phyloP scores from a whole-genome alignment of 169 alveolate species.

The Plasmodium falciparum region DNA sequence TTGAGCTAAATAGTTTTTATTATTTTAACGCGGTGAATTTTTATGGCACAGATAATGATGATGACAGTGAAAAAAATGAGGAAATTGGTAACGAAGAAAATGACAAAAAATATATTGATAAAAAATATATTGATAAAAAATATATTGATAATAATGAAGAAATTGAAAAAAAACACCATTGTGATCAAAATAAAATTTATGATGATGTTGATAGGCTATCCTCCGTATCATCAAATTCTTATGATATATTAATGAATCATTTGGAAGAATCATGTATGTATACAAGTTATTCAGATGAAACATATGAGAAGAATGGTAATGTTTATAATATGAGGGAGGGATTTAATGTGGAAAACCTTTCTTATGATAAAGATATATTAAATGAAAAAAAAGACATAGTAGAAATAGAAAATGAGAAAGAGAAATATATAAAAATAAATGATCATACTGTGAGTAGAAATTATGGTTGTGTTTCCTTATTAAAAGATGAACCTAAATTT shows the following conservation, averaged over 20 bases:
- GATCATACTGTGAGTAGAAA: background rate
- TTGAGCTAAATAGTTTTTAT: constrained; percentile 35
- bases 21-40: constrained; percentile 7
- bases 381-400: constrained; percentile 7
- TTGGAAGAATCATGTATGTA: too few species aligned
- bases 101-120: background rate
- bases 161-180: background rate
- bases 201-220: too few species aligned
- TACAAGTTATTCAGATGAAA: too few species aligned
- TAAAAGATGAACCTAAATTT: too few species aligned
- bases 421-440: background rate
- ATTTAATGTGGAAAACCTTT: too few species aligned
- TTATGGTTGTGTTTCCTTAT: background rate
- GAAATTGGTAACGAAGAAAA: background rate
- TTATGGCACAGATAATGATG: background rate
- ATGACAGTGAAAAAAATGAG: background rate
- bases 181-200: too few species aligned
- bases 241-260: too few species aligned
- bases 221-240: too few species aligned
- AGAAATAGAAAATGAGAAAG: constrained; percentile 7
- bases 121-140: background rate
- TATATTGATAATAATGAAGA: background rate
- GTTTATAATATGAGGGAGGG: too few species aligned
- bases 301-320: too few species aligned
- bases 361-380: background rate